Evolutionary conservation across 1,139 yeast genomes (phyloP).

Genomic region (Kodamaea derodonti): DNA sequence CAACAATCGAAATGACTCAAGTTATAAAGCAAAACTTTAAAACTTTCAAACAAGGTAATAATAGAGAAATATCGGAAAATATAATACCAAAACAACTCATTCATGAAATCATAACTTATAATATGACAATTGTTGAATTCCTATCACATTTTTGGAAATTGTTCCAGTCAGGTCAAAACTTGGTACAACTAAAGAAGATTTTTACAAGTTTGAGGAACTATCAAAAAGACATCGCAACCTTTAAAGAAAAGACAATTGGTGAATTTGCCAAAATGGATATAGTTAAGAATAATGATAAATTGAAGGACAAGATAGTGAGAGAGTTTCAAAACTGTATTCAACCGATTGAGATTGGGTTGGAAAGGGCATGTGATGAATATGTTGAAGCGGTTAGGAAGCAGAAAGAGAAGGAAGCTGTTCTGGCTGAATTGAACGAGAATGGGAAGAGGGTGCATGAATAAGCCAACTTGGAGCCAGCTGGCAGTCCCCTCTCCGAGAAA

Average conservation of each 20-base stretch:
- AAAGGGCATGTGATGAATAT: constrained; percentile 31
- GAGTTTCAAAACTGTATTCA: constrained; percentile 29
- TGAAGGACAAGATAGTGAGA: constrained; percentile 29
- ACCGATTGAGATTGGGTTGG: constrained; percentile 28
- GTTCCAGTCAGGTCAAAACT: constrained; percentile 35
- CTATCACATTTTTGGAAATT: constrained; percentile 45
- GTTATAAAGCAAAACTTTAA: constrained; percentile 57
- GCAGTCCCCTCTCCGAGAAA: too few relatives aligned
- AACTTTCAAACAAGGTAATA: constrained; percentile 30
- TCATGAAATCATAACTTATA: constrained; percentile 37
- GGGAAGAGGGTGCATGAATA: constrained; percentile 22
- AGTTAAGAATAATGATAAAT: constrained; percentile 24
- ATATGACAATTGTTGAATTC: constrained; percentile 39
- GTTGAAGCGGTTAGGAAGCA: constrained; percentile 23
- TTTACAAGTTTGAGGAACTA: constrained; percentile 35
- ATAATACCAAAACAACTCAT: constrained; percentile 24
- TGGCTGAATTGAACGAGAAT: constrained; percentile 19
- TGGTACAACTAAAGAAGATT: constrained; percentile 36
- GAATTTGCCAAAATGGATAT: constrained; percentile 10
- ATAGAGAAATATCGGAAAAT: constrained; percentile 15
- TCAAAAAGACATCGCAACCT: constrained; percentile 12
- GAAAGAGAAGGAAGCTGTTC: constrained; percentile 8
- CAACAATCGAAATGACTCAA: constrained; percentile 46
- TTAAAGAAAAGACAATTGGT: constrained; percentile 11
- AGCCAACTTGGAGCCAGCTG: too few relatives aligned